Evolutionary conservation across 2,329 filamentous ascomycete species (phyloP), one percentile per base, ranked within the genome.

Genomic region (Colletotrichum destructivum): DNA sequence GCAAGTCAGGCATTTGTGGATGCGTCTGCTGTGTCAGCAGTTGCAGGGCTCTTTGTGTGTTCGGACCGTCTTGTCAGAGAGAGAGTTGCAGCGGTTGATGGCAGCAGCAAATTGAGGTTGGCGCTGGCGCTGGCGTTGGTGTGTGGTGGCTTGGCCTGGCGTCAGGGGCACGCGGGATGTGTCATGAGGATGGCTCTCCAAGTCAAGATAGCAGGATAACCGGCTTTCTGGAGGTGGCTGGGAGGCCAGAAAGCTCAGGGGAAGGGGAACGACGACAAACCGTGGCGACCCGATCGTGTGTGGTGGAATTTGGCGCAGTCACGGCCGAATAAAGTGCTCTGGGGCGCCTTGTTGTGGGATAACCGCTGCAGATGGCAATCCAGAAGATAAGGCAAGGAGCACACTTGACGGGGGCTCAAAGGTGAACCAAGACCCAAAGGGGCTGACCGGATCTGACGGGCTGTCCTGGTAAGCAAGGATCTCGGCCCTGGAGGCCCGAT

Each of bases 31-130:
- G 54, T 47, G 60, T 61, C 59, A 64, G 65, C 65, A 60, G 42
- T 44, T 18, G 44, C 46, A 55, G 55, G 63, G 66, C 42, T 26
- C 21, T 47, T 3, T 38, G 35, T 38, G 54, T 52, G 69, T 63
- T 63, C 66, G 60, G 69, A 63, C 69, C 59, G 46, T 54, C 69
- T 46, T 72, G 69, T 72, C 69, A 31, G 26, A 69, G 60, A 69
- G 35, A 47, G 55, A 69, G 59, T 44, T 71, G 65, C 69, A 71
- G 69, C 69, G 65, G 69, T 59, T 69, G 65, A 69, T 54, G 59
- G 69, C 69, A 64, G 66, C 26, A 69, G 16, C 54, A 63, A 52
- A 60, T 64, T 72, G 47, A 47, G 65, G 54, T 64, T 72, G 65
- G 54, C 59, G 69, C 31, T 49, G 59, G 65, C 26, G 59, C 42